These are phyloP conservation scores for Arxiozyma telluris DNA, from an alignment of 1,139 yeast genomes.

Conservation along the genomic window DNA sequence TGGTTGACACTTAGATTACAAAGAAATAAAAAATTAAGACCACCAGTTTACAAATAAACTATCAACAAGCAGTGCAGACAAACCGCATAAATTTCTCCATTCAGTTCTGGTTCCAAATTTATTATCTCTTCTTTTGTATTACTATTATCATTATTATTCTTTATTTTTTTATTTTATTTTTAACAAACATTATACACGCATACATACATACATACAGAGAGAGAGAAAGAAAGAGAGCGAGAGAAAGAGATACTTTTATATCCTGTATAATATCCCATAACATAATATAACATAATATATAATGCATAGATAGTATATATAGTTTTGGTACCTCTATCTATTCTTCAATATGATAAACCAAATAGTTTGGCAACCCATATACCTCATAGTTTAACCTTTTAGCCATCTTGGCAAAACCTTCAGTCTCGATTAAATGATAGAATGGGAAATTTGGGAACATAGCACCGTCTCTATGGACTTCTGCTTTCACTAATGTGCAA, in stretches of 20 bases:
- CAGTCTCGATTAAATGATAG: constrained; percentile 93
- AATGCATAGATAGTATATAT: neutral
- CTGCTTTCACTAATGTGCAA: constrained; percentile 89
- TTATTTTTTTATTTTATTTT: neutral
- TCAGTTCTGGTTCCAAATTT: too few species aligned
- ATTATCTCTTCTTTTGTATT: neutral
- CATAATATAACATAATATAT: too few species aligned
- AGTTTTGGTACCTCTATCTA: constrained; percentile 24
- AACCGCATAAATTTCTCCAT: neutral
- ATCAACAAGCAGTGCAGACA: too few species aligned
- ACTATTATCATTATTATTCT: neutral
- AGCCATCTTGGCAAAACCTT: constrained; percentile 98
- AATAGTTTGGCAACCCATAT: constrained; percentile 85
- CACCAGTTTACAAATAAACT: constrained; percentile 40
- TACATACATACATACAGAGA: neutral
- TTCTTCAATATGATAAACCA: constrained; percentile 80
- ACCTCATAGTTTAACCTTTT: constrained; percentile 86
- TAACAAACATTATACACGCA: neutral
- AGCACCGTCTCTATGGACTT: constrained; percentile 97
- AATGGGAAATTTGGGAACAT: constrained; percentile 98
- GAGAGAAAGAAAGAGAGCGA: too few species aligned
- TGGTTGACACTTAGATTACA: constrained; percentile 76
- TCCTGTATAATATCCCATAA: too few species aligned
- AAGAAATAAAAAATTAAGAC: constrained; percentile 65
- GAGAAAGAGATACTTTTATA: too few species aligned